A percentile compares a stretch with the other conserved stretches of the same genome.
Conservation (phyloP, 345 rosid species). For the Pseudoturritis turrita region DNA sequence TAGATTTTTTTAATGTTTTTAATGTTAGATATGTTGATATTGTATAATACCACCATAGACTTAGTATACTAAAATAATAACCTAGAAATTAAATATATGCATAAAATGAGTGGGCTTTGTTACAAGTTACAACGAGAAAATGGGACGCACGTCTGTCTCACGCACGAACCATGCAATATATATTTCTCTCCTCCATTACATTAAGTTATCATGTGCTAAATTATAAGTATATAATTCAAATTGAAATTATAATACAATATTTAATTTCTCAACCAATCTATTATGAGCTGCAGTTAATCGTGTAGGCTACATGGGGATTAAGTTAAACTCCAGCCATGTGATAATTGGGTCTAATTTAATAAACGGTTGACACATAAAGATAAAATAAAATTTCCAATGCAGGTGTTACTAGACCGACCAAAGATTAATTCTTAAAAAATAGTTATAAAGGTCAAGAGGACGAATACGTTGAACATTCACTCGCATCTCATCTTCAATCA, state of each 20-base stretch:
- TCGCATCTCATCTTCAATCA: background rate
- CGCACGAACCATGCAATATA: constrained; percentile 35
- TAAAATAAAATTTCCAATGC: background rate
- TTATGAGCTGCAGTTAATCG: constrained; percentile 24
- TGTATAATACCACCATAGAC: background rate
- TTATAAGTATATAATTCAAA: background rate
- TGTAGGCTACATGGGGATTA: constrained; percentile 27
- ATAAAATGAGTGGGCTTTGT: background rate
- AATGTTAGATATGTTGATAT: too few species aligned
- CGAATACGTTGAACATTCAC: constrained; percentile 21
- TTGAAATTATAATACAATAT: background rate
- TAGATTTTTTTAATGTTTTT: background rate
- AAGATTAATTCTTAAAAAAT: background rate
- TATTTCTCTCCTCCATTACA: constrained; percentile 10
- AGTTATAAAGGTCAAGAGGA: background rate
- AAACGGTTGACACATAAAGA: constrained; percentile 13
- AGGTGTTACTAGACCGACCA: constrained; percentile 20
- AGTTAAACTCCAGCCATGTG: constrained; percentile 28
- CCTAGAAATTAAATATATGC: background rate
- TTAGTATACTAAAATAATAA: background rate
- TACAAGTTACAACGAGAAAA: constrained; percentile 14
- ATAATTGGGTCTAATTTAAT: constrained; percentile 11
- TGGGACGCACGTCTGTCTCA: constrained; percentile 32
- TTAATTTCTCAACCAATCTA: background rate
- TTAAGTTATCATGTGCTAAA: constrained; percentile 27